phyloP scores from a whole-genome alignment of 768 basidiomycete genomes.

The Trametes meyenii region DNA sequence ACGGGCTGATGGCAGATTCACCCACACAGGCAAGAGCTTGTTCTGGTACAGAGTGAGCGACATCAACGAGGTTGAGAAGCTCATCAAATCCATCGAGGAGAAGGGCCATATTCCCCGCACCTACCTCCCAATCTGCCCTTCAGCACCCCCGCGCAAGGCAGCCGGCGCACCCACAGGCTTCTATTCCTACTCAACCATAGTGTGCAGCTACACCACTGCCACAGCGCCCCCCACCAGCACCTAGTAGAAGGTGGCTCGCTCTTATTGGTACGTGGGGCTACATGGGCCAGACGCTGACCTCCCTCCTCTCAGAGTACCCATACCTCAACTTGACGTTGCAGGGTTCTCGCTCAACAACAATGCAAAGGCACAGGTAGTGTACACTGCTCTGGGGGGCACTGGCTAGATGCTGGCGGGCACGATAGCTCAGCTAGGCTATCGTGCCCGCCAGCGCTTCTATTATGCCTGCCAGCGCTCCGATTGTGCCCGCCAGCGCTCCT shows the following conservation, averaged over 20 bases:
- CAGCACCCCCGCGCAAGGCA: constrained; percentile 58
- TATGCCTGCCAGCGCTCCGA: too few species aligned
- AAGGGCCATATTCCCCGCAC: constrained; percentile 85
- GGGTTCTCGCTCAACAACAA: constrained; percentile 82
- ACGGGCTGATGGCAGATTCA: constrained; percentile 96
- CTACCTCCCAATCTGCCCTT: constrained; percentile 86
- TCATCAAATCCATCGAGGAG: constrained; percentile 70
- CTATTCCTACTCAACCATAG: constrained; percentile 62
- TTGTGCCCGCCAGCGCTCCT: too few species aligned
- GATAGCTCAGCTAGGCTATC: too few species aligned
- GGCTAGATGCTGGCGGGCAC: too few species aligned
- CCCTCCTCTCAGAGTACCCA: constrained; percentile 87
- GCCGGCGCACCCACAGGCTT: constrained; percentile 40
- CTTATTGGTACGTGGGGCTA: constrained; percentile 95
- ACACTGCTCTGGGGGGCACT: too few species aligned
- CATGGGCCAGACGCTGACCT: constrained; percentile 91
- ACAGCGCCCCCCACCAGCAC: constrained; percentile 45
- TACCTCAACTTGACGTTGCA: constrained; percentile 83
- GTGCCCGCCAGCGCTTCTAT: too few species aligned
- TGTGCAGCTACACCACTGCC: constrained; percentile 81
- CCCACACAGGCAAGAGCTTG: constrained; percentile 86
- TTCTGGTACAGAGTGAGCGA: constrained; percentile 99
- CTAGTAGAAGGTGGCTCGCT: constrained; percentile 84
- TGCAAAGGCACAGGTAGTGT: constrained; percentile 70
- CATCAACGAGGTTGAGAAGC: constrained; percentile 86